These are phyloP conservation scores for Populus nigra DNA, from an alignment of 345 rosid genomes.

Conservation along the genomic window DNA sequence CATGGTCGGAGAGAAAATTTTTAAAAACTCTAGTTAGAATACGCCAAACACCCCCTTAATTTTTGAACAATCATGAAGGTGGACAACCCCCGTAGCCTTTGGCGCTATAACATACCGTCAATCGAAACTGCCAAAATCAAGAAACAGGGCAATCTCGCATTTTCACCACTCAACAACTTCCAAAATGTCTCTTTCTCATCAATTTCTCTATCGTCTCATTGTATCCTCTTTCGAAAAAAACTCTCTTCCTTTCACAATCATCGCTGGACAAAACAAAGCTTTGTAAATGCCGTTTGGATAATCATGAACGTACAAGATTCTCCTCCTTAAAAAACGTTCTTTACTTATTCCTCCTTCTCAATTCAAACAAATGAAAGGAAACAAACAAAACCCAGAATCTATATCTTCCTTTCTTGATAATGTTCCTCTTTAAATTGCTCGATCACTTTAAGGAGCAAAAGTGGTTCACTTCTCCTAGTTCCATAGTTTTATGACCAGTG, in stretches of 20 bases:
- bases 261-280: neutral
- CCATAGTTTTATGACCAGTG: neutral
- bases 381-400: constrained; percentile 6
- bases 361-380: constrained; percentile 8
- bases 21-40: no score
- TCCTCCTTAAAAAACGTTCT: neutral
- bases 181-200: neutral
- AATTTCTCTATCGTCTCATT: neutral
- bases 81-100: neutral
- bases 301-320: neutral
- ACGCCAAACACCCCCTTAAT: no score
- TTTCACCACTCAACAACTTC: neutral
- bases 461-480: neutral
- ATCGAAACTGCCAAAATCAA: neutral
- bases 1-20: no score
- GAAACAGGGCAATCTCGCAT: neutral
- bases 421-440: neutral
- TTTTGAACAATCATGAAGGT: no score
- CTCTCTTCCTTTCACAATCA: constrained; percentile 3
- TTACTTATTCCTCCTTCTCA: constrained; percentile 5
- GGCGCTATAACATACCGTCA: neutral
- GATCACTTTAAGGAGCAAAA: neutral
- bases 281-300: constrained; percentile 4
- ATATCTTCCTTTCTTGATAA: neutral
- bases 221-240: neutral